phyloP scores from a whole-genome alignment of 805 yeast species.

The Priceomyces melissophilus region DNA sequence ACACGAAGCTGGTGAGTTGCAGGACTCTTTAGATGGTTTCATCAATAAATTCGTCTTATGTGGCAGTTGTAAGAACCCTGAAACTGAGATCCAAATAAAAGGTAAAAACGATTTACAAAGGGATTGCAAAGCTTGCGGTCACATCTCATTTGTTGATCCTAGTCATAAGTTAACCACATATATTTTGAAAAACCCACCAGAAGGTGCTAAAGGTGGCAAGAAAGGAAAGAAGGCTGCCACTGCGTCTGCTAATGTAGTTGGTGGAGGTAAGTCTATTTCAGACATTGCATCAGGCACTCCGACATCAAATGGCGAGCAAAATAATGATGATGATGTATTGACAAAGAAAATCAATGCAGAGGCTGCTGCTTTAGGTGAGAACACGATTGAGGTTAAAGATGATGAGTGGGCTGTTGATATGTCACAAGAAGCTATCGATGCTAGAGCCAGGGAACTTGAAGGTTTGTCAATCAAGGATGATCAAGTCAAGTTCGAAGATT shows the following conservation, averaged over 20 bases:
- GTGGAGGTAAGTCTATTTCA: slow-evolving; percentile 78
- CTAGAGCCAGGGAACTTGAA: slow-evolving; percentile 85
- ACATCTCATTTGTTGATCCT: slow-evolving; percentile 76
- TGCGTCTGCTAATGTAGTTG: slow-evolving; percentile 84
- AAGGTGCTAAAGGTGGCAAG: slow-evolving; percentile 43
- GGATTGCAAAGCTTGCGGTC: slow-evolving; percentile 99
- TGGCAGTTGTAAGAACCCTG: slow-evolving; percentile 95
- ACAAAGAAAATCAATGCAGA: slow-evolving; percentile 80
- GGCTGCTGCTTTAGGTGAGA: slow-evolving; percentile 55
- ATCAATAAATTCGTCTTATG: slow-evolving; percentile 90
- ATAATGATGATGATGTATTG: slow-evolving; percentile 61
- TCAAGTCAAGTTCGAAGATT: slow-evolving; percentile 60
- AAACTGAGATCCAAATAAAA: slow-evolving; percentile 83
- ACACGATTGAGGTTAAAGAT: slow-evolving; percentile 66
- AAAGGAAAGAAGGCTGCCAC: slow-evolving; percentile 80
- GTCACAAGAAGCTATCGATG: slow-evolving; percentile 92
- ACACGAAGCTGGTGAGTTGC: slow-evolving; percentile 85
- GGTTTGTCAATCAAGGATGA: slow-evolving; percentile 48
- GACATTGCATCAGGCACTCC: slow-evolving; percentile 62
- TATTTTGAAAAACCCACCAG: slow-evolving; percentile 87
- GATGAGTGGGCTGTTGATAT: slow-evolving; percentile 98
- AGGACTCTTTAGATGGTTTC: slow-evolving; percentile 92
- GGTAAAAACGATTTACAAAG: slow-evolving; percentile 72
- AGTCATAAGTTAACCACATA: slow-evolving; percentile 84
- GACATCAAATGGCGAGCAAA: slow-evolving; percentile 19